Evolutionary conservation across 129 eudicot genomes (phyloP), one percentile per base, ranked within the genome.

Genomic region (Chrysanthemum lavandulifolium): DNA sequence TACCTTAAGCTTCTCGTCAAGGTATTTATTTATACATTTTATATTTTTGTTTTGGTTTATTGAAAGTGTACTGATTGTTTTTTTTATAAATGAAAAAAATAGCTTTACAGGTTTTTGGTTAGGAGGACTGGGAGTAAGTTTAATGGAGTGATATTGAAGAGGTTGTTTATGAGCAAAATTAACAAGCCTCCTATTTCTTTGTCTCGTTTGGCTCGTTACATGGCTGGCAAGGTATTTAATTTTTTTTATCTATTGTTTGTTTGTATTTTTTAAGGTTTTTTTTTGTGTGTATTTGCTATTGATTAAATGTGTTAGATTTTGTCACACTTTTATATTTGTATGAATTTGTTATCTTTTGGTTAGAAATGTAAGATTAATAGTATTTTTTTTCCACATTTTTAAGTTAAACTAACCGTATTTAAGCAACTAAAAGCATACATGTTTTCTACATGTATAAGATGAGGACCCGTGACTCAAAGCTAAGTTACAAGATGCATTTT

Each of bases 141-240:
- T 72, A 89, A 92, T 87, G 96, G 90, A 0, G 96, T 89, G 69
- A 80, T 92, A 7, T 63, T 92, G 85, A 92, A 92, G 90, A 78
- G 98, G 83, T 82, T 92, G 11, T 89, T 92, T 66, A 89, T 89
- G 98, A 92, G 97, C 85, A 89, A 87, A 86, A 74, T 84, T 33
- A 91, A 88, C 82, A 88, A 83, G 80, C 80, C 97, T 18, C 96
- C 97, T 6, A 84, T 92, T 49, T 92, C 97, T 40, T 86, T 92
- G 1, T 84, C 96, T 67, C 88, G 94, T 3, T 78, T 92, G 83
- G 65, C 80, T 68, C 79, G 87, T 63, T 88, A 76, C 85, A 89
- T 83, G 87, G 57, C 78, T 43, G 89, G 88, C 68, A 92, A 92
- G 97, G 97, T 92, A 82, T 6, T 0, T 11, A 14, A 29, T 13